Conservation (phyloP, 2,329 filamentous ascomycete species). For the Cladosporium sp. region DNA sequence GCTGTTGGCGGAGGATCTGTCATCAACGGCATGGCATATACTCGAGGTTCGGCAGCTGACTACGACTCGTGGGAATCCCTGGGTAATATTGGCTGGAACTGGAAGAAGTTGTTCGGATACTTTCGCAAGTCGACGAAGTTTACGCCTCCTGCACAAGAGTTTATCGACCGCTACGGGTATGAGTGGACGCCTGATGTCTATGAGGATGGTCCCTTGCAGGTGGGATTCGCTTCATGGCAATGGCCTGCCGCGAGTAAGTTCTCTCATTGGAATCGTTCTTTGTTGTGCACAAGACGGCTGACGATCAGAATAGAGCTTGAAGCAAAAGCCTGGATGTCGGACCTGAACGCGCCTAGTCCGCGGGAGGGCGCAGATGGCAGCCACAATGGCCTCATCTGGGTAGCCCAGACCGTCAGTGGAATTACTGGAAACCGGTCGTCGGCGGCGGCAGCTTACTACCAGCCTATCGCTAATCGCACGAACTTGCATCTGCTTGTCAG, state of each 20-base stretch:
- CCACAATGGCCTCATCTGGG: slow-evolving; percentile 3
- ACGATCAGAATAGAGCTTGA: background rate
- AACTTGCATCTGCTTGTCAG: slow-evolving; percentile 29
- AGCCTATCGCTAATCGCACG: background rate
- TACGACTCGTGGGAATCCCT: slow-evolving; percentile 26
- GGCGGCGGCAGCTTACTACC: slow-evolving; percentile 7
- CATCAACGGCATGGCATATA: slow-evolving; percentile 6
- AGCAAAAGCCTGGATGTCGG: background rate
- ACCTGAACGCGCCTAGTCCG: background rate
- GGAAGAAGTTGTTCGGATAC: slow-evolving; percentile 27
- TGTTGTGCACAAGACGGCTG: background rate
- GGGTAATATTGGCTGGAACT: slow-evolving; percentile 36
- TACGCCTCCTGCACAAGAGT: slow-evolving; percentile 2
- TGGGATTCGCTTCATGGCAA: slow-evolving; percentile 6
- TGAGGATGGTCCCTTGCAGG: slow-evolving; percentile 1
- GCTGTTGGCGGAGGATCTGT: slow-evolving; percentile 3
- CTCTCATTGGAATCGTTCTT: background rate
- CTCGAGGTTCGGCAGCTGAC: background rate
- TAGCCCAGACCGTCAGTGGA: background rate
- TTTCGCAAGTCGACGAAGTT: slow-evolving; percentile 29
- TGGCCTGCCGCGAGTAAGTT: slow-evolving; percentile 7
- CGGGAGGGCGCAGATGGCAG: slow-evolving; percentile 1
- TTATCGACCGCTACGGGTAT: background rate
- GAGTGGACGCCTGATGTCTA: slow-evolving; percentile 6
- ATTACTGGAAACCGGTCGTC: slow-evolving; percentile 33